Evolutionary conservation across 768 basidiomycete genomes (phyloP).

Genomic region (Russula olivacea): DNA sequence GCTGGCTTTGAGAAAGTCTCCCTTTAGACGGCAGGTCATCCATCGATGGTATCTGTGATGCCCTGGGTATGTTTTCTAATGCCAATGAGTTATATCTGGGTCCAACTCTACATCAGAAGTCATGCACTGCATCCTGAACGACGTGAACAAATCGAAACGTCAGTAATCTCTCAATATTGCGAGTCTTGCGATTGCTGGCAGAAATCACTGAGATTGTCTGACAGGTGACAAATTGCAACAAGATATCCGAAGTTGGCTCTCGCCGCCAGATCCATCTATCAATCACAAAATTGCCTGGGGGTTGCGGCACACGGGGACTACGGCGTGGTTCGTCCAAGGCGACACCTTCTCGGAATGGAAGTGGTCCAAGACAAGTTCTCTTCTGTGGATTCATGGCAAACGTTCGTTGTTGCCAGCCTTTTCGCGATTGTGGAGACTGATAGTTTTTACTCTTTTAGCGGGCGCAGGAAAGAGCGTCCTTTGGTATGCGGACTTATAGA

Average conservation of each 20-base stretch:
- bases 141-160: neutral
- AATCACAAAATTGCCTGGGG: neutral
- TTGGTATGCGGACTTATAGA: neutral
- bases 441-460: neutral
- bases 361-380: neutral
- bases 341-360: neutral
- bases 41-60: neutral
- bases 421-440: neutral
- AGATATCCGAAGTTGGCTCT: neutral
- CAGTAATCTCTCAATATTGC: neutral
- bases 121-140: neutral
- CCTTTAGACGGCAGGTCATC: neutral
- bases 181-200: too few relatives aligned
- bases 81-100: neutral
- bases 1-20: neutral
- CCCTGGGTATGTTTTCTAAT: neutral
- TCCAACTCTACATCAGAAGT: neutral
- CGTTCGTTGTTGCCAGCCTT: neutral
- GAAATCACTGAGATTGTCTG: neutral
- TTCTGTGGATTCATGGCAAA: neutral
- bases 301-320: neutral
- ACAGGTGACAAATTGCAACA: neutral
- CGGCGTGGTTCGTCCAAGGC: neutral
- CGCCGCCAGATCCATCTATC: neutral
- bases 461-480: neutral